Base-by-base conservation (phyloP, 2,329 filamentous ascomycete genomes). In the Aspergillus phoenicis region DNA sequence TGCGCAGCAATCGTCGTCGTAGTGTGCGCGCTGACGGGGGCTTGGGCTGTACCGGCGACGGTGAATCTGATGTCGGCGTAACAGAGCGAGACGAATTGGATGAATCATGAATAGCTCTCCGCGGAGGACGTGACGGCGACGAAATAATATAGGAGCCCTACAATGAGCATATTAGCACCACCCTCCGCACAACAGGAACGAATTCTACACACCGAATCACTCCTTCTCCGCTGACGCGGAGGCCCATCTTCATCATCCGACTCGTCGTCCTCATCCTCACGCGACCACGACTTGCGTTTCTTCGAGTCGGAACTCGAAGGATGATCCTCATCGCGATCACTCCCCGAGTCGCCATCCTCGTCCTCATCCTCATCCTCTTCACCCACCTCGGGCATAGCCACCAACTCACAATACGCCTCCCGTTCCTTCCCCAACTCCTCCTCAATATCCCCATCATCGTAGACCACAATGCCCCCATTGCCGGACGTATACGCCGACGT, bases 381-480 rank as follows among this genome's bases (percentile, higher is more conserved):
- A 41, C 91, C 91, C 52, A 96, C 80, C 51, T 96, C 91, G 1
- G 93, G 94, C 93, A 99, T 98, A 64, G 93, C 89, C 49, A 91
- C 82, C 55, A 98, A 80, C n/a, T 89, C 89, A 65, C 91, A 85
- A 72, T 96, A 98, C 41, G 95, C 93, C 61, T 91, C 88, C 67
- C 87, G 85, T 77, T 98, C 93, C 1, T 80, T 80, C 11, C 77
- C 78, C 36, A 99, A 80, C 36, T 93, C 91, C 67, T 94, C 90
- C 67, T 94, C 90, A 54, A 99, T 93, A 74, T 99, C 95, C 1
- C 94, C 95, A 72, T 98, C 95, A 71, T 98, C 95, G 74, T 95
- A 96, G 2, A 97, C 93, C 62, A 99, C 86, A 45, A 99, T 90
- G 0, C 95, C 95, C 17, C 94, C 94, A 71, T 85, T 89, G 30